Conservation (phyloP, 305 asterid genomes). For the Nicotiana rustica region DNA sequence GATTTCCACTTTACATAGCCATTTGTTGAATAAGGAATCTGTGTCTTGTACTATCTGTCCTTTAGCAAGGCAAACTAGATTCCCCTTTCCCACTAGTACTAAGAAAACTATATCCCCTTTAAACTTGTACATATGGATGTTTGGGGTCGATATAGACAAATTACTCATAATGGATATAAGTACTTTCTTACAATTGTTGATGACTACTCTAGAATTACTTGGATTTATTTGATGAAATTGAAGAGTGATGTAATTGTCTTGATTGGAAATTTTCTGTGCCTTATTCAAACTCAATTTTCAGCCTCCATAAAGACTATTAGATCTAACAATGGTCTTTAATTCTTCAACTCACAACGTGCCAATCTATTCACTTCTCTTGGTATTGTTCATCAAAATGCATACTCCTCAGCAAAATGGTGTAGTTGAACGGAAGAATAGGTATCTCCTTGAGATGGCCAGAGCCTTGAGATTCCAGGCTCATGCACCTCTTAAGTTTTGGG, state of each 20-base stretch:
- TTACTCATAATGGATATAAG: background rate
- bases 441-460: background rate
- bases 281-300: background rate
- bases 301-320: background rate
- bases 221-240: background rate
- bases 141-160: background rate
- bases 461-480: background rate
- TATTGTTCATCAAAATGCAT: background rate
- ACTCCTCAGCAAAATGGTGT: background rate
- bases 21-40: no score
- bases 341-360: background rate
- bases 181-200: background rate
- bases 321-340: background rate
- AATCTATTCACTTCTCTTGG: background rate
- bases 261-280: background rate
- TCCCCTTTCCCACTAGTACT: no score
- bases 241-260: background rate
- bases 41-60: no score
- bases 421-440: background rate
- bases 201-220: background rate
- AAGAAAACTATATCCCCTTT: background rate
- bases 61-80: no score
- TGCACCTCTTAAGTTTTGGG: background rate
- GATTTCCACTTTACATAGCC: no score
- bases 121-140: background rate